Percentiles rank a stretch among this genome's conserved stretches.
Conservation (phyloP, 805 yeast genomes). For the Cyberlindnera galapagoensis region DNA sequence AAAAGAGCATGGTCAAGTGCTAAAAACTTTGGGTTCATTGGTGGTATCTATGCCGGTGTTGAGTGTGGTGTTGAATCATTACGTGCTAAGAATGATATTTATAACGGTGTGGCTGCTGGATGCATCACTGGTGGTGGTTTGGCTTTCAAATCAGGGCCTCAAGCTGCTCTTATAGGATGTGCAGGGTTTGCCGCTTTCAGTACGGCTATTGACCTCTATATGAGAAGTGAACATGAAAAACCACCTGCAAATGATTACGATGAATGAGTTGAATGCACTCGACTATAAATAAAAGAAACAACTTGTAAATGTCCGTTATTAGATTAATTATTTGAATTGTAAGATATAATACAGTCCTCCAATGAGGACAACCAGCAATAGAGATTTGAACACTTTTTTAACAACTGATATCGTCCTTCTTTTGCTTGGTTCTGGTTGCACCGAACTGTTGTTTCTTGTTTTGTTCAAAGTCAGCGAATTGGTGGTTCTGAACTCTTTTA, state of each 20-base stretch:
- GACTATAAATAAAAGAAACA: too few relatives aligned
- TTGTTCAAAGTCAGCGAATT: too few relatives aligned
- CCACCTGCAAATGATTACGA: constrained; percentile 92
- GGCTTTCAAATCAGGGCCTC: constrained; percentile 90
- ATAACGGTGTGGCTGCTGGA: constrained; percentile 89
- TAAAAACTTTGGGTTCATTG: constrained; percentile 89
- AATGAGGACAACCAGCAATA: too few relatives aligned
- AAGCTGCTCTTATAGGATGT: constrained; percentile 86
- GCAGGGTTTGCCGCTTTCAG: constrained; percentile 97
- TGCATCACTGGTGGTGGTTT: constrained; percentile 96
- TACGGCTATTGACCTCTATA: constrained; percentile 78
- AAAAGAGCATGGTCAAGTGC: constrained; percentile 83
- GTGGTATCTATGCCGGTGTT: constrained; percentile 85
- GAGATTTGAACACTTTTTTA: too few relatives aligned
- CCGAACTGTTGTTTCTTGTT: too few relatives aligned
- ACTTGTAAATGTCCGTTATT: background rate
- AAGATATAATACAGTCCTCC: too few relatives aligned
- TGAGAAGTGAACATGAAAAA: constrained; percentile 73
- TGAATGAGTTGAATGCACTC: constrained; percentile 33
- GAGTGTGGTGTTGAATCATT: constrained; percentile 81
- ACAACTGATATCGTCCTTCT: too few relatives aligned
- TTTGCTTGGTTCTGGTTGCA: too few relatives aligned
- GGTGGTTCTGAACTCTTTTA: constrained; percentile 6
- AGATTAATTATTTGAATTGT: too few relatives aligned
- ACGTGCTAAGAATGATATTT: constrained; percentile 87